Conservation (phyloP, 768 basidiomycete species). For the Pseudohyphozyma bogoriensis region DNA sequence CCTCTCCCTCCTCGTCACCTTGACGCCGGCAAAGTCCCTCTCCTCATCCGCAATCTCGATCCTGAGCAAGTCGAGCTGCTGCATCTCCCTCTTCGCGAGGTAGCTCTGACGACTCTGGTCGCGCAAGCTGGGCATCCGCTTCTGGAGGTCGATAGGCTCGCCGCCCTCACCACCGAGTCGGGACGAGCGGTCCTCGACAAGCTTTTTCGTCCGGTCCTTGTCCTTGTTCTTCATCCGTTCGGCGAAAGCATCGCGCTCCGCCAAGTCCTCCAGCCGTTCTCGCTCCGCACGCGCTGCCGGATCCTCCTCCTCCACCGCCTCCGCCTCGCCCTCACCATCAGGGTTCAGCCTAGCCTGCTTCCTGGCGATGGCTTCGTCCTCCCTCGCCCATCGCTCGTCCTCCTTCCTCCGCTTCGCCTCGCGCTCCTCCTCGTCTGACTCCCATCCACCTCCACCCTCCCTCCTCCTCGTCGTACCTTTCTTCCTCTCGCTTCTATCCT, state of each 20-base stretch:
- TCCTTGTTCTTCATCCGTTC: conserved; percentile 76
- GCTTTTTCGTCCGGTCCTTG: conserved; percentile 60
- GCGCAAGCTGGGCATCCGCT: conserved; percentile 62
- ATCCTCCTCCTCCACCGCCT: conserved; percentile 48
- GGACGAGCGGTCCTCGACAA: conserved; percentile 85
- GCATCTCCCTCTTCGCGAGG: conserved; percentile 87
- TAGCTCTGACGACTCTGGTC: conserved; percentile 90
- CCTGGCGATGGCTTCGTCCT: conserved; percentile 24
- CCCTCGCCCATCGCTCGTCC: conserved; percentile 24
- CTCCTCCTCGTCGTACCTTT: conserved; percentile 50
- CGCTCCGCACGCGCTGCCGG: conserved; percentile 59
- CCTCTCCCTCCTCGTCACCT: conserved; percentile 70
- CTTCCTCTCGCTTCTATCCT: conserved; percentile 1
- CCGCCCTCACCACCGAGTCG: conserved; percentile 81
- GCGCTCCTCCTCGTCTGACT: conserved; percentile 74
- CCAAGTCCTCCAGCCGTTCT: conserved; percentile 65
- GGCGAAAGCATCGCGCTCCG: conserved; percentile 87
- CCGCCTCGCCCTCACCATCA: conserved; percentile 30
- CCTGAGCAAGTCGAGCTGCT: conserved; percentile 84
- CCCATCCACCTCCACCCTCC: conserved; percentile 63
- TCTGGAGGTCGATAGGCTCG: conserved; percentile 47
- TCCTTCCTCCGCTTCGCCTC: conserved; percentile 34
- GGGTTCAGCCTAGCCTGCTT: background rate
- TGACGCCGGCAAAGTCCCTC: conserved; percentile 80
- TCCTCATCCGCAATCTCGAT: conserved; percentile 93